phyloP scores from a whole-genome alignment of 352 stramenopile species.

The Blastocystis sp. region DNA sequence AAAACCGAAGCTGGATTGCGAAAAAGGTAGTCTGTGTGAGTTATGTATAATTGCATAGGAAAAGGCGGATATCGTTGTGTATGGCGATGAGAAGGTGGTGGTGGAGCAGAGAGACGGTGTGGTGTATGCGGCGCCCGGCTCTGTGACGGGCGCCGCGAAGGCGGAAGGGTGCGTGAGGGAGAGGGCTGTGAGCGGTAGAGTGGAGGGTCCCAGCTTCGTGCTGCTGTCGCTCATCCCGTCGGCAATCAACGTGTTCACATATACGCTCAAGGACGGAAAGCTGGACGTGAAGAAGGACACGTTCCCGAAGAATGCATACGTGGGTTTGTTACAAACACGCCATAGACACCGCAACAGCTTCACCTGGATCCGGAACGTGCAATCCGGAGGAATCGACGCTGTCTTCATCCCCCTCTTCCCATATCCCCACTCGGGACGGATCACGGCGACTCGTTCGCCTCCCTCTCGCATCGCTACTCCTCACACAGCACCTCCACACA shows the following conservation, averaged over 20 bases:
- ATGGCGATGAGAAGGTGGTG: conserved; percentile 41
- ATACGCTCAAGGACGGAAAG: conserved; percentile 62
- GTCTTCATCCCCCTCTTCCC: conserved; percentile 45
- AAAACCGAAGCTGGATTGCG: neutral
- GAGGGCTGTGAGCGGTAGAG: conserved; percentile 21
- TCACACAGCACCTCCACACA: neutral
- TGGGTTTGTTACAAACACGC: neutral
- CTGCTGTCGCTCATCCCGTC: conserved; percentile 9
- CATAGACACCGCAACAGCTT: conserved; percentile 32
- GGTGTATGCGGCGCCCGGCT: conserved; percentile 59
- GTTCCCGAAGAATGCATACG: conserved; percentile 54
- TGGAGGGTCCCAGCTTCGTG: conserved; percentile 57
- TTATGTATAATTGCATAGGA: conserved; percentile 20
- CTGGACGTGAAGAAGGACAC: conserved; percentile 50
- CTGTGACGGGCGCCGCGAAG: conserved; percentile 40
- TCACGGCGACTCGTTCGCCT: conserved; percentile 49
- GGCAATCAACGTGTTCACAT: conserved; percentile 65
- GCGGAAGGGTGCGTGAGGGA: neutral
- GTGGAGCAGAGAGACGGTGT: conserved; percentile 40
- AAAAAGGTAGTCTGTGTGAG: neutral
- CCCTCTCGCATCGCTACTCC: conserved; percentile 60
- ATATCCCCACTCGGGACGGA: conserved; percentile 58
- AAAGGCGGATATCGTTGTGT: conserved; percentile 54
- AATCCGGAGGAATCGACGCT: conserved; percentile 25
- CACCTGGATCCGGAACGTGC: conserved; percentile 6